A percentile compares a stretch with the other conserved stretches of the same genome.
These are phyloP conservation scores for Chaetoscypha palmicola DNA, from an alignment of 2,329 filamentous ascomycete species.

Conservation along the genomic window DNA sequence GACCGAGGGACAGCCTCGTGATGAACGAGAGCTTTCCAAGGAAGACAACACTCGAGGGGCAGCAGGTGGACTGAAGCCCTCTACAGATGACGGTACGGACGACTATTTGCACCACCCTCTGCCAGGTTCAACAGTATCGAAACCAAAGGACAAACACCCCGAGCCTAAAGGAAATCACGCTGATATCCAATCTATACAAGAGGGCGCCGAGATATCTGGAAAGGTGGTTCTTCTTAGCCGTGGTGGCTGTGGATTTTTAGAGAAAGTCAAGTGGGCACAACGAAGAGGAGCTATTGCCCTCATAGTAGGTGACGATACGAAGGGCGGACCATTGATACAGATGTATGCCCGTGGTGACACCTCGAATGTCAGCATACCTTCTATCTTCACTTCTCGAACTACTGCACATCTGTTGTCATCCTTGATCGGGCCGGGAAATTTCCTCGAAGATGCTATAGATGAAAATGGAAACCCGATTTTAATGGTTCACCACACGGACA, in stretches of 20 bases:
- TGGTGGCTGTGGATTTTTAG: slow-evolving; percentile 90
- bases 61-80: slow-evolving; percentile 20
- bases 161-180: slow-evolving; percentile 49
- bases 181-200: slow-evolving; percentile 86
- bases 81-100: slow-evolving; percentile 69
- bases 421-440: slow-evolving; percentile 65
- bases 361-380: slow-evolving; percentile 88
- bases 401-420: slow-evolving; percentile 90
- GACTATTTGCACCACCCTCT: slow-evolving; percentile 64
- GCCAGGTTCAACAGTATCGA: slow-evolving; percentile 33
- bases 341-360: slow-evolving; percentile 99
- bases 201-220: slow-evolving; percentile 84
- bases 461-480: slow-evolving; percentile 52
- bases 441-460: slow-evolving; percentile 52
- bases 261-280: slow-evolving; percentile 97
- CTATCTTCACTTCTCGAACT: slow-evolving; percentile 89
- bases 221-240: slow-evolving; percentile 88
- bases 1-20: slow-evolving; percentile 25
- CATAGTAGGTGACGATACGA: slow-evolving; percentile 89
- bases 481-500: slow-evolving; percentile 42
- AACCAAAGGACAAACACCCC: slow-evolving; percentile 19
- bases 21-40: slow-evolving; percentile 20
- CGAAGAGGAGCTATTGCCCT: slow-evolving; percentile 80
- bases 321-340: slow-evolving; percentile 81
- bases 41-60: slow-evolving; percentile 17